Base-by-base conservation (phyloP, 495 filamentous ascomycete genomes). In the Geopyxis carbonaria region DNA sequence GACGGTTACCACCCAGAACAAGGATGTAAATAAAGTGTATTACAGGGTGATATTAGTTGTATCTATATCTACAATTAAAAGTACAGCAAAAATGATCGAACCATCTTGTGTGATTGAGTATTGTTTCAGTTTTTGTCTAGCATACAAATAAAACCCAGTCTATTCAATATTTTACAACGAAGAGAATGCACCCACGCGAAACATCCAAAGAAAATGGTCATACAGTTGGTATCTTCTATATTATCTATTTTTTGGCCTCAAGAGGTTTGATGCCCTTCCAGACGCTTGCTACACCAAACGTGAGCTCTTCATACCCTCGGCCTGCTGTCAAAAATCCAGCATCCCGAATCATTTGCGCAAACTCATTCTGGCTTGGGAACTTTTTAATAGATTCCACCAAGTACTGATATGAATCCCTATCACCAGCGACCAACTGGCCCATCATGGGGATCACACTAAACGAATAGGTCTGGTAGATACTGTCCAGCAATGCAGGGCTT, bases 351-450 rank as follows among this genome's bases (percentile, higher is more conserved):
- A 95, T 89, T 31, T 70, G 71, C 47, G 73, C 64, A 58, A 86
- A 95, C 52, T 82, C 73, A 34, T 69, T 62, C 65, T 97, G 89
- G 34, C 64, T 71, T 2, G 91, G 91, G 56, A 95, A 97, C 28
- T 69, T 63, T 64, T 93, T 85, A 62, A 97, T 95, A 61, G 83
- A 93, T 70, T 97, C 89, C 19, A 95, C 91, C 24, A 97, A 61
- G 63, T 97, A 97, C 70, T 95, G 91, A 59, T 97, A 97, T 54
- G 83, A 93, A 48, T 84, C 85, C 35, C 89, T 67, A 57, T 97
- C 89, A 2, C 80, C 87, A 2, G 89, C 91, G 22, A 97, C 86
- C 46, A 97, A 47, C 63, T 97, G 86, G 13, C 89, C 89, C 57
- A 97, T 93, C 31, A 97, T 51, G 2, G 89, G 89, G 46, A 97